Evolutionary conservation across 116 monocot species (phyloP).

Genomic region (Phalaenopsis hybrid): DNA sequence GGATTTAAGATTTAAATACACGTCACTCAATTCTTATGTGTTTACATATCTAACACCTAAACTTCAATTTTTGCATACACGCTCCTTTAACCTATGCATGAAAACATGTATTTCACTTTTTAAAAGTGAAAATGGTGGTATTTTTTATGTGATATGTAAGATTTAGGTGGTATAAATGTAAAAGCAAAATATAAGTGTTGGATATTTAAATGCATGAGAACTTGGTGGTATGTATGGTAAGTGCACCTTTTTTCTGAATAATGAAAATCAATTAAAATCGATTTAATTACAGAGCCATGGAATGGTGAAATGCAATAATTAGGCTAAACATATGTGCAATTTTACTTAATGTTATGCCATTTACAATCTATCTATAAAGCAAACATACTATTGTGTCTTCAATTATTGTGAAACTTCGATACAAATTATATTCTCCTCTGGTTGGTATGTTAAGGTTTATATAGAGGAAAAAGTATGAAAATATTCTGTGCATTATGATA

Average conservation of each 20-base stretch:
- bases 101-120: no score
- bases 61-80: no score
- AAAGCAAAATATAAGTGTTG: no score
- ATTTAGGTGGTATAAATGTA: no score
- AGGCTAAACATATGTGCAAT: background rate
- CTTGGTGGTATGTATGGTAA: no score
- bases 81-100: no score
- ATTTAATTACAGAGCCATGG: background rate
- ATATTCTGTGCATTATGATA: background rate
- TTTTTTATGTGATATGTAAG: no score
- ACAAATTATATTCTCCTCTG: background rate
- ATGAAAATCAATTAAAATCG: background rate
- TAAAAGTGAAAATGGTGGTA: no score
- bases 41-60: no score
- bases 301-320: background rate
- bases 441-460: background rate
- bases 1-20: no score
- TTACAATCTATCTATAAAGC: background rate
- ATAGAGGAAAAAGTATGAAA: background rate
- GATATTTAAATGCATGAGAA: no score
- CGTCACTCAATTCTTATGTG: no score
- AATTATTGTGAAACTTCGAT: background rate
- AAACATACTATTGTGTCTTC: background rate
- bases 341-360: background rate
- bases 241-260: background rate